A percentile compares a stretch with the other conserved stretches of the same genome.
phyloP scores from a whole-genome alignment of 1,284 basidiomycete genomes.

The Melampsora larici-populina region DNA sequence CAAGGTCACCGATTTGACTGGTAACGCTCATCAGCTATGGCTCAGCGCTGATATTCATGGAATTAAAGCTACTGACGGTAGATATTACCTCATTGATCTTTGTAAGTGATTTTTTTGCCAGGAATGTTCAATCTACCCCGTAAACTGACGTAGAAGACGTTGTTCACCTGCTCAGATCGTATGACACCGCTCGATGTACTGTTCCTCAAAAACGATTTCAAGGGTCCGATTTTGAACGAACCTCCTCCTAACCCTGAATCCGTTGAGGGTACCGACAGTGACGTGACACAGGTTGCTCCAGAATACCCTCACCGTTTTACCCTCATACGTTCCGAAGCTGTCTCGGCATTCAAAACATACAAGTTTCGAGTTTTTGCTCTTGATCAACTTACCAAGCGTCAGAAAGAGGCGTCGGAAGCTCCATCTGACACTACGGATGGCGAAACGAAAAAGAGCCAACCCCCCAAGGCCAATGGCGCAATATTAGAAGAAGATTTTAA shows the following conservation, averaged over 20 bases:
- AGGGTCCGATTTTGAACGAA: constrained; percentile 38
- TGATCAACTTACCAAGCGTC: constrained; percentile 26
- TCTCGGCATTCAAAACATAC: constrained; percentile 30
- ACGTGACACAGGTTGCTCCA: neutral
- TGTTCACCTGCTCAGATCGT: constrained; percentile 20
- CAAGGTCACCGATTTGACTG: constrained; percentile 57
- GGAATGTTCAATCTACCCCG: neutral
- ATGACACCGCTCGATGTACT: constrained; percentile 41
- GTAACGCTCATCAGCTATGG: constrained; percentile 57
- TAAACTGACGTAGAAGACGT: neutral
- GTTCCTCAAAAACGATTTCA: constrained; percentile 40
- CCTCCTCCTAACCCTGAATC: neutral
- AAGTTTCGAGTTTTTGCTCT: constrained; percentile 37
- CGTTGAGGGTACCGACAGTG: neutral
- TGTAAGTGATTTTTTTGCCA: constrained; percentile 46
- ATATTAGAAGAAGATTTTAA: constrained; percentile 56
- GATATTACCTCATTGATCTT: constrained; percentile 61
- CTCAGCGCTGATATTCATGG: constrained; percentile 62
- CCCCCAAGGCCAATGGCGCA: neutral
- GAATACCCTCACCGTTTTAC: constrained; percentile 43
- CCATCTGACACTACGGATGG: constrained; percentile 9
- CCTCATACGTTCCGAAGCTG: constrained; percentile 30
- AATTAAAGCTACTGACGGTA: constrained; percentile 60
- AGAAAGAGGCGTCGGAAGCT: constrained; percentile 15
- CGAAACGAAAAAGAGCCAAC: neutral